Base-by-base conservation (phyloP, 1,284 basidiomycete genomes). In the Fomitiporia mediterranea region DNA sequence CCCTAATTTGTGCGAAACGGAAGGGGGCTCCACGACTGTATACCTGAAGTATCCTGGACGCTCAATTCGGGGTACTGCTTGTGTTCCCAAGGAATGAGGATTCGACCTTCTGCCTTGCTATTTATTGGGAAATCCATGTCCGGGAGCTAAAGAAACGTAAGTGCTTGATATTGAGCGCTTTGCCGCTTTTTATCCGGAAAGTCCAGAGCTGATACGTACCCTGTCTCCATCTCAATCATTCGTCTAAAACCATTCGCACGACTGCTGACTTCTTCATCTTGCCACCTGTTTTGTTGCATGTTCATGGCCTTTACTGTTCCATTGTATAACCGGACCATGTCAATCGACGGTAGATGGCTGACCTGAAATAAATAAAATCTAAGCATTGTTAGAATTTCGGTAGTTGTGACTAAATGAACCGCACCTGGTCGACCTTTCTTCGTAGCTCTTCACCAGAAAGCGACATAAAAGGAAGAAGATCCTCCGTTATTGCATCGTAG, bases 61-160 rank as follows among this genome's bases (percentile, higher is more conserved):
- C 90, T 89, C 49, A 85, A 68, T 65, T 93, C 93, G 5, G 86
- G 80, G 64, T 80, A 84, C 49, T 74, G 69, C 38, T 76, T 75
- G 67, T 88, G 82, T 67, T 91, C 92, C 92, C 90, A 95, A 44
- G 91, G 88, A 6, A 94, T 84, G 17, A 98, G 77, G 9, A 97
- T 84, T 19, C 94, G 87, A 11, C 93, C 91, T 72, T 98, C 94
- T 0, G 93, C 87, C 72, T 89, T 90, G 38, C 90, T 83, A 65
- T 97, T 97, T 72, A 97, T 84, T 0, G 94, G 84, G 63, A 97
- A 86, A 64, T 94, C 88, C 83, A 97, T 86, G 72, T 96, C 83
- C 8, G 93, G 93, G 2, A 97, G 78, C 81, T 93, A 67, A 42
- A 63, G 60, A 25, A 30, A 63, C 57, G 39, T 64, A 30, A 62